Evolutionary conservation across 257 asterid genomes (phyloP).

Genomic region (Schizonepeta tenuifolia): DNA sequence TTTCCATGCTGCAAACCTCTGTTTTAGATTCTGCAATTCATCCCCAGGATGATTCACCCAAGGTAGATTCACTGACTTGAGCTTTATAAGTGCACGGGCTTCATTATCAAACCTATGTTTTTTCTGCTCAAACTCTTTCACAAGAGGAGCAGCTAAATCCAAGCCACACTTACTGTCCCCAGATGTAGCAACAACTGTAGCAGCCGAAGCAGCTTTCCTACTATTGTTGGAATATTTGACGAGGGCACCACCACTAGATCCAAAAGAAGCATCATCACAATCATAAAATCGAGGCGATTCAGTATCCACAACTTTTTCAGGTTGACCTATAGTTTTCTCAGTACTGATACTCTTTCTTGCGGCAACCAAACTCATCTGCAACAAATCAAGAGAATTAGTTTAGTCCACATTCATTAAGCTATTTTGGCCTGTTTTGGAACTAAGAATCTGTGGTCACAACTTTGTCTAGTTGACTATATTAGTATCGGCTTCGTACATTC

Average conservation of each 20-base stretch:
- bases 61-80: slow-evolving; percentile 47
- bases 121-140: slow-evolving; percentile 69
- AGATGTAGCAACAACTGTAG: neutral
- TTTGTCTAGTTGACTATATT: neutral
- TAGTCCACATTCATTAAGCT: neutral
- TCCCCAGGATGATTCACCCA: slow-evolving; percentile 42
- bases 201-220: slow-evolving; percentile 21
- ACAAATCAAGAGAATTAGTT: slow-evolving; percentile 15
- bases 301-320: slow-evolving; percentile 45
- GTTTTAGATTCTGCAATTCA: slow-evolving; percentile 63
- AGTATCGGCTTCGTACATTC: neutral
- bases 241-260: slow-evolving; percentile 68
- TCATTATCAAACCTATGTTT: slow-evolving; percentile 42
- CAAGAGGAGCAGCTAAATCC: slow-evolving; percentile 52
- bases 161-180: slow-evolving; percentile 50
- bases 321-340: slow-evolving; percentile 41
- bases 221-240: slow-evolving; percentile 38
- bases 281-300: slow-evolving; percentile 66
- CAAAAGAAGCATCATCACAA: slow-evolving; percentile 58
- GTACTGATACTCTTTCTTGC: slow-evolving; percentile 59
- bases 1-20: slow-evolving; percentile 69
- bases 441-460: neutral
- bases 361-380: slow-evolving; percentile 72
- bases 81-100: slow-evolving; percentile 51
- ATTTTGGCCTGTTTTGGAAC: neutral